Evolutionary conservation across 371 early-diverging fungal genomes (phyloP).

Genomic region (Mortierella sp.): DNA sequence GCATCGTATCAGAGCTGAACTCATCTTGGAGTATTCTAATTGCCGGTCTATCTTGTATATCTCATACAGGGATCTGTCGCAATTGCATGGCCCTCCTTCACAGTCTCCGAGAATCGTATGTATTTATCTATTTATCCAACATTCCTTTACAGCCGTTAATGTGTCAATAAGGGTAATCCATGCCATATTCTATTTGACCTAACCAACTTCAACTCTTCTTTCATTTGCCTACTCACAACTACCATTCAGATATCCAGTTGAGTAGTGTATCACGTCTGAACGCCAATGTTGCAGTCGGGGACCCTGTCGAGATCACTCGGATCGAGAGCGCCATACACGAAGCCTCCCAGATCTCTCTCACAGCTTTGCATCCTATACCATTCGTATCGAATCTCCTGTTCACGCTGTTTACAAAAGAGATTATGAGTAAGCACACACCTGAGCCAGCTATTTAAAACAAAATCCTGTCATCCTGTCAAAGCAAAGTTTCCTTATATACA

Average conservation of each 20-base stretch:
- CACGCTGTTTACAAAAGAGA: slow-evolving; percentile 58
- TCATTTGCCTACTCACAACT: background rate
- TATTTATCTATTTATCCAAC: background rate
- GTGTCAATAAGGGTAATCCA: too few species aligned
- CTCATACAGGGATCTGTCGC: slow-evolving; percentile 54
- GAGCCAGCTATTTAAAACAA: background rate
- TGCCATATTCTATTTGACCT: too few species aligned
- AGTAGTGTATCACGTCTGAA: slow-evolving; percentile 56
- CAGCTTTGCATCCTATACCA: slow-evolving; percentile 37
- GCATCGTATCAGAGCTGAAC: background rate
- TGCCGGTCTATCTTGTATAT: background rate
- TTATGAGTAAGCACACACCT: slow-evolving; percentile 48
- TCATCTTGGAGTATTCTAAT: background rate
- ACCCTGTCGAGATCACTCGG: slow-evolving; percentile 41
- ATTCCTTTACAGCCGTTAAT: too few species aligned
- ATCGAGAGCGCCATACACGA: slow-evolving; percentile 40
- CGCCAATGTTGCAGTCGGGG: slow-evolving; percentile 58
- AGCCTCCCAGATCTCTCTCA: slow-evolving; percentile 42
- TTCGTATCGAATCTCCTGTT: slow-evolving; percentile 55
- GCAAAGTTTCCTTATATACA: background rate
- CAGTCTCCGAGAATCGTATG: slow-evolving; percentile 55
- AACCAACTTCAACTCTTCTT: too few species aligned
- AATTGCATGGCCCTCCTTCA: slow-evolving; percentile 65
- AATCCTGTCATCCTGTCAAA: background rate
- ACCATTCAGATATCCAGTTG: slow-evolving; percentile 54